These are phyloP conservation scores for Quercus tomentella DNA, from an alignment of 331 rosid genomes.

Conservation along the genomic window DNA sequence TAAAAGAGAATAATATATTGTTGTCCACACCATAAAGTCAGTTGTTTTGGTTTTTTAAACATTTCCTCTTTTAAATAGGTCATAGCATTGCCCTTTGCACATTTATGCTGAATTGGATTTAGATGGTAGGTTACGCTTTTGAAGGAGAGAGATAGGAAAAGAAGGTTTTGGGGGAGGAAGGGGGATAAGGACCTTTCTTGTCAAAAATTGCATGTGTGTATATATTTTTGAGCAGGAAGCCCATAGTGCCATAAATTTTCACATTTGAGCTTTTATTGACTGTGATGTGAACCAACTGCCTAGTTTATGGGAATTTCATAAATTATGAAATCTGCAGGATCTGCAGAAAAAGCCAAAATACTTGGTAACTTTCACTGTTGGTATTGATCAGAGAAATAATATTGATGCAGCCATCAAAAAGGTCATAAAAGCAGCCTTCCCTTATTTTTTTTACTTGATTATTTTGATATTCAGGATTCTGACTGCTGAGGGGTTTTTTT, in stretches of 20 bases:
- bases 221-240: background rate
- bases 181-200: background rate
- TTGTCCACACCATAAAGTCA: too few species aligned
- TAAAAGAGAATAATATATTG: too few species aligned
- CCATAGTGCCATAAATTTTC: background rate
- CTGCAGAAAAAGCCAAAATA: conserved; percentile 75
- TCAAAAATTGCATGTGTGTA: background rate
- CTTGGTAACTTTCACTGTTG: conserved; percentile 91
- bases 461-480: conserved; percentile 15
- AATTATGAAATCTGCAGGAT: conserved; percentile 62
- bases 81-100: background rate
- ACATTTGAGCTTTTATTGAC: background rate
- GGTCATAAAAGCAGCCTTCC: conserved; percentile 41
- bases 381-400: conserved; percentile 75
- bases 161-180: background rate
- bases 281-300: background rate
- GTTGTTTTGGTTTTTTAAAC: background rate
- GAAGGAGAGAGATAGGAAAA: background rate
- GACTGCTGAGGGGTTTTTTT: conserved; percentile 29
- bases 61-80: background rate
- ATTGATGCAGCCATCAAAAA: conserved; percentile 71
- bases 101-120: background rate
- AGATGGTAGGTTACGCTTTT: background rate
- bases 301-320: conserved; percentile 11
- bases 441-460: conserved; percentile 6